A percentile compares a stretch with the other conserved stretches of the same genome.
phyloP scores from a whole-genome alignment of 345 rosid genomes.

The Clarkia xantiana region DNA sequence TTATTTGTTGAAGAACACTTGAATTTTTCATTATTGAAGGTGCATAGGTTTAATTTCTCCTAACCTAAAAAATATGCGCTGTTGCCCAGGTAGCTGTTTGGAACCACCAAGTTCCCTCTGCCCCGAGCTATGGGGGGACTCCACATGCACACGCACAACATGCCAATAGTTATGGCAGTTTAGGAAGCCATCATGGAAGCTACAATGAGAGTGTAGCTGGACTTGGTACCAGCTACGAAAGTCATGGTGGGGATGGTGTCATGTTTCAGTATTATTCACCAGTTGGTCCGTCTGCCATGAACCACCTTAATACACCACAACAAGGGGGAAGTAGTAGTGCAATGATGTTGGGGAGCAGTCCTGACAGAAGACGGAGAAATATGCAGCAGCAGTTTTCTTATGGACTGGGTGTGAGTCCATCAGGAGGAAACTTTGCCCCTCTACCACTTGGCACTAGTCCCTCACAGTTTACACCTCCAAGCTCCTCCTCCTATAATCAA shows the following conservation, averaged over 20 bases:
- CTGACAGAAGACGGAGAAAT: conserved; percentile 73
- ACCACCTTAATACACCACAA: conserved; percentile 47
- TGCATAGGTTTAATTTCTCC: not conserved
- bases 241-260: conserved; percentile 68
- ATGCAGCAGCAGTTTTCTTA: conserved; percentile 42
- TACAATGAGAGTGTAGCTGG: conserved; percentile 60
- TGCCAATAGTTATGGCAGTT: conserved; percentile 81
- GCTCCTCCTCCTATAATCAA: conserved; percentile 52
- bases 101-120: conserved; percentile 5
- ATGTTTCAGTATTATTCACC: conserved; percentile 89
- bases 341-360: conserved; percentile 78
- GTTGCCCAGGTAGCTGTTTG: conserved; percentile 53
- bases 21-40: not conserved
- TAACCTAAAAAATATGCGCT: not conserved
- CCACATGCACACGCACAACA: conserved; percentile 60
- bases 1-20: conserved; percentile 11
- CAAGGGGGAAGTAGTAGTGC: conserved; percentile 24
- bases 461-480: conserved; percentile 90
- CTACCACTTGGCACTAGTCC: conserved; percentile 96
- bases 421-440: conserved; percentile 83
- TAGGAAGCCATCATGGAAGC: conserved; percentile 83
- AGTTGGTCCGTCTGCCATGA: conserved; percentile 67
- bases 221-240: conserved; percentile 78
- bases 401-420: conserved; percentile 87
- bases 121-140: conserved; percentile 58